These are phyloP conservation scores for Calonectria pseudoreteaudii DNA, from an alignment of 2,329 filamentous ascomycete species.

Conservation along the genomic window DNA sequence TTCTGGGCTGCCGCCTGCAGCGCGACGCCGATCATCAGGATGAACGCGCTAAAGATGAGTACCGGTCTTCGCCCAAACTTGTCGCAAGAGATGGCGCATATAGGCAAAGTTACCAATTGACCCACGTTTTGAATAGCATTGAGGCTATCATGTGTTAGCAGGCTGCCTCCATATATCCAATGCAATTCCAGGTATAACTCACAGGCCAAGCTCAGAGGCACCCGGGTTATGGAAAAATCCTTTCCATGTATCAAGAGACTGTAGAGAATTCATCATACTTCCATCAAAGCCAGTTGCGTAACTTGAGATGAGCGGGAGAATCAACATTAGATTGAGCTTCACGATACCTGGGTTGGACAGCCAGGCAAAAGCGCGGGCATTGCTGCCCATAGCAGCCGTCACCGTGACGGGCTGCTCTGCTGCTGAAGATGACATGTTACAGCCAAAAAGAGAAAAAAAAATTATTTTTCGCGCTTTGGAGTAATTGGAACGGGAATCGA, in stretches of 20 bases:
- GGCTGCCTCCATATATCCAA: not conserved
- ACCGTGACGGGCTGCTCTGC: constrained; percentile 3
- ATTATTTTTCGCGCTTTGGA: too few relatives aligned
- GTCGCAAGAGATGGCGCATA: constrained; percentile 28
- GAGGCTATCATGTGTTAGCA: constrained; percentile 7
- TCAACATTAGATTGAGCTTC: constrained; percentile 14
- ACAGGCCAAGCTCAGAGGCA: constrained; percentile 13
- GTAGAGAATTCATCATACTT: constrained; percentile 29
- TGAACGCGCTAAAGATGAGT: not conserved
- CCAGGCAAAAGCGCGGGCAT: constrained; percentile 3
- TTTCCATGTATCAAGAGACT: constrained; percentile 2
- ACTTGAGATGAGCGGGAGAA: constrained; percentile 12
- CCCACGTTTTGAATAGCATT: constrained; percentile 35
- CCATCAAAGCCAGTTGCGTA: constrained; percentile 33
- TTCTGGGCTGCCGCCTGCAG: constrained; percentile 3
- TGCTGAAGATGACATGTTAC: not conserved
- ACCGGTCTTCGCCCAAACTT: not conserved
- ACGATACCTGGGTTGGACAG: constrained; percentile 11
- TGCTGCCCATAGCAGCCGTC: not conserved
- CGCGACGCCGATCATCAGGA: not conserved
- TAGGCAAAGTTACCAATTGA: constrained; percentile 30
- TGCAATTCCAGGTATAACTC: not conserved
- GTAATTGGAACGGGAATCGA: not conserved
- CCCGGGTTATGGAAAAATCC: constrained; percentile 1
- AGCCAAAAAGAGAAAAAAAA: not conserved